A percentile compares a stretch with the other conserved stretches of the same genome.
Evolutionary conservation across 805 yeast species (phyloP).

Genomic region (Cyberlindnera samutprakarnensis): DNA sequence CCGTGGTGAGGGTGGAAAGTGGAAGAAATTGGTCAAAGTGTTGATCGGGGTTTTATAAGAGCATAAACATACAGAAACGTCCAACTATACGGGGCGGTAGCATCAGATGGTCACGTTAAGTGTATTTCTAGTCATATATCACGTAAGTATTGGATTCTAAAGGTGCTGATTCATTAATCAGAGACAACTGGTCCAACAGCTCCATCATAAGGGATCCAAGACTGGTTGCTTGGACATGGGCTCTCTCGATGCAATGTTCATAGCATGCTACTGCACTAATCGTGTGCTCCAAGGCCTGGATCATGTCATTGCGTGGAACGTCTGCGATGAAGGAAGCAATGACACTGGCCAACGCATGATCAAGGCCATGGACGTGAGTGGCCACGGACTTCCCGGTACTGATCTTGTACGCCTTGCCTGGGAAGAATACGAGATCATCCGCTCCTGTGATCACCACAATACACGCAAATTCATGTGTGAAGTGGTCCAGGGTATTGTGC

Average conservation of each 20-base stretch:
- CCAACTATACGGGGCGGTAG: too few species aligned
- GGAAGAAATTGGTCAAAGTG: too few species aligned
- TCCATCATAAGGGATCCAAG: too few species aligned
- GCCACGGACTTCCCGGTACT: constrained; percentile 55
- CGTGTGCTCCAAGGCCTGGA: neutral
- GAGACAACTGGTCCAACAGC: too few species aligned
- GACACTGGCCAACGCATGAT: constrained; percentile 73
- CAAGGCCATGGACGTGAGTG: constrained; percentile 72
- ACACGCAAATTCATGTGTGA: constrained; percentile 1
- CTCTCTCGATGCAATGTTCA: constrained; percentile 1
- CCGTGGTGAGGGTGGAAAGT: too few species aligned
- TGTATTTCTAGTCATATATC: too few species aligned
- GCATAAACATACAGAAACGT: too few species aligned
- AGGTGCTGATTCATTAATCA: too few species aligned
- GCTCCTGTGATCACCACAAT: constrained; percentile 1
- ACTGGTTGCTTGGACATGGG: too few species aligned
- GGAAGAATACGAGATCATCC: neutral
- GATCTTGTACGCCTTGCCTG: constrained; percentile 13
- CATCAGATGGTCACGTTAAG: too few species aligned
- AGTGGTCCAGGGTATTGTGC: constrained; percentile 37
- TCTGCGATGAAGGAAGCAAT: constrained; percentile 50
- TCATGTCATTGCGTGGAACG: neutral
- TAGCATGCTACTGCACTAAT: constrained; percentile 1
- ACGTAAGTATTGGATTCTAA: too few species aligned
- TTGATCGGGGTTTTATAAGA: too few species aligned